phyloP scores from a whole-genome alignment of 208 protist genomes.

The Leishmania lainsoni region DNA sequence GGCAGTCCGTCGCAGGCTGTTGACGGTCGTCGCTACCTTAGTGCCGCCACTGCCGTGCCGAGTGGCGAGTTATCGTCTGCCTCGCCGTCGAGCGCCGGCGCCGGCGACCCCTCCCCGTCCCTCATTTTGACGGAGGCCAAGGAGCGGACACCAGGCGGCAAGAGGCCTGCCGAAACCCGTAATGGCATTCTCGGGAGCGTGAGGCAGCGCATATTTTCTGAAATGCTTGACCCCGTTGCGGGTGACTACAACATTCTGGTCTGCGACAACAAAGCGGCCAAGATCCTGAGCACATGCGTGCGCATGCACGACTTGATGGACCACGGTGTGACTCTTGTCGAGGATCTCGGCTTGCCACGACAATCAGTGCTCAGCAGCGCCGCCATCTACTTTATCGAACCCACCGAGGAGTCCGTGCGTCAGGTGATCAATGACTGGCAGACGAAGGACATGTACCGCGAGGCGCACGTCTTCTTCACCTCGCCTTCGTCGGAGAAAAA shows the following conservation, averaged over 20 bases:
- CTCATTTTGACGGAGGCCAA: neutral
- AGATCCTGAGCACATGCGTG: slow-evolving; percentile 62
- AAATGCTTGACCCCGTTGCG: slow-evolving; percentile 68
- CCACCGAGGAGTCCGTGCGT: slow-evolving; percentile 48
- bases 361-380: slow-evolving; percentile 71
- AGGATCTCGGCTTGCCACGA: slow-evolving; percentile 59
- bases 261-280: slow-evolving; percentile 55
- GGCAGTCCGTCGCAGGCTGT: neutral
- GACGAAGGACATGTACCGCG: slow-evolving; percentile 60
- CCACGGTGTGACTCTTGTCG: slow-evolving; percentile 75
- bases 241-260: slow-evolving; percentile 73
- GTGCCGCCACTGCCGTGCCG: neutral
- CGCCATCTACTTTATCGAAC: slow-evolving; percentile 72
- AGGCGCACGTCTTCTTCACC: slow-evolving; percentile 80
- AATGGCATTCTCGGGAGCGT: slow-evolving; percentile 62
- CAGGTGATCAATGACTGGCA: slow-evolving; percentile 70
- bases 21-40: neutral
- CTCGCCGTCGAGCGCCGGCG: neutral
- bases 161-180: slow-evolving; percentile 24
- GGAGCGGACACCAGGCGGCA: neutral
- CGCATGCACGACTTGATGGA: slow-evolving; percentile 83
- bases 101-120: neutral
- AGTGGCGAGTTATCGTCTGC: neutral
- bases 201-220: slow-evolving; percentile 45
- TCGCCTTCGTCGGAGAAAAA: slow-evolving; percentile 37